Percentiles rank a stretch among this genome's conserved stretches.
Conservation (phyloP, 192 early-diverging fungal species). For the Lunasporangiospora selenospora region DNA sequence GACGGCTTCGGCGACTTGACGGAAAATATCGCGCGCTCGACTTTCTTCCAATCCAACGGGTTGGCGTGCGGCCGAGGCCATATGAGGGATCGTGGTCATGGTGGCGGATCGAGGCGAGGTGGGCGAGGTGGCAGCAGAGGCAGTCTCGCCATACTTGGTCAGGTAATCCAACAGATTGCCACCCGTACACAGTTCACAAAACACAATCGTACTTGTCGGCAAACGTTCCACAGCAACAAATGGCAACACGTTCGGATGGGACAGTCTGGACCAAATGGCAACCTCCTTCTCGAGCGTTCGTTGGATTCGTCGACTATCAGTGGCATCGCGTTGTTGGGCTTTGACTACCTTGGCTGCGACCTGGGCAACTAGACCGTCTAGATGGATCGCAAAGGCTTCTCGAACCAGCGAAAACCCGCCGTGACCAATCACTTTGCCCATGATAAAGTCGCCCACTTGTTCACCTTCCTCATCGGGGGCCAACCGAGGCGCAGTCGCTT, state of each 20-base stretch:
- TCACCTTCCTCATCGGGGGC: conserved; percentile 69
- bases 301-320: conserved; percentile 52
- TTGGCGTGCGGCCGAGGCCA: too few species aligned
- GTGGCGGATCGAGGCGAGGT: too few species aligned
- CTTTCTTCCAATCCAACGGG: conserved; percentile 57
- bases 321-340: conserved; percentile 47
- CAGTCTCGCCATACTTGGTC: too few species aligned
- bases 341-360: conserved; percentile 79
- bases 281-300: conserved; percentile 68
- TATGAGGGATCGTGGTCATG: too few species aligned
- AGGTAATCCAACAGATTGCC: conserved; percentile 72
- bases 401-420: conserved; percentile 82
- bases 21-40: conserved; percentile 39
- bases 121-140: too few species aligned
- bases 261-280: conserved; percentile 67
- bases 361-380: conserved; percentile 39
- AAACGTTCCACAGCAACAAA: conserved; percentile 73
- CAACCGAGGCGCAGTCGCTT: conserved; percentile 18
- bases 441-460: conserved; percentile 73
- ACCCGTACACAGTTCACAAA: conserved; percentile 70
- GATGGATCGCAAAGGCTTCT: conserved; percentile 62
- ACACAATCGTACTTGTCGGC: conserved; percentile 71
- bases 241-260: conserved; percentile 72
- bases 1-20: conserved; percentile 73
- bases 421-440: conserved; percentile 72